Evolutionary conservation across 495 filamentous ascomycete species (phyloP).

Genomic region (Penicillium samsonianum): DNA sequence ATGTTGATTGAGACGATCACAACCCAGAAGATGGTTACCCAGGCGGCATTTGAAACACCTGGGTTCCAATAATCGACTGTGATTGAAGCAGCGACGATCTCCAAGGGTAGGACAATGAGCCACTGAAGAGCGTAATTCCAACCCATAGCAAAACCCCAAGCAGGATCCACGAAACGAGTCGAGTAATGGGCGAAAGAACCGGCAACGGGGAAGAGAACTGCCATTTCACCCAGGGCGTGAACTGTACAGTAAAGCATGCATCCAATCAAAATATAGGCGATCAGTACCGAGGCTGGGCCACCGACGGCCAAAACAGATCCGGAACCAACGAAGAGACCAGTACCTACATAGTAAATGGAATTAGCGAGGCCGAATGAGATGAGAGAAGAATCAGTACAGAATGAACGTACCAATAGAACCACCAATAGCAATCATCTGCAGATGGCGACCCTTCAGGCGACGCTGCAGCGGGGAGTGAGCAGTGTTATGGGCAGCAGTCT

Average conservation of each 20-base stretch:
- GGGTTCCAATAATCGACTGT: constrained; percentile 85
- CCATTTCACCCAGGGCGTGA: constrained; percentile 89
- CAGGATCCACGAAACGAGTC: constrained; percentile 88
- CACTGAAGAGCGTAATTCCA: constrained; percentile 98
- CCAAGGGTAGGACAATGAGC: constrained; percentile 83
- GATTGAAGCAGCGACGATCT: constrained; percentile 87
- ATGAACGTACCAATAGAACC: constrained; percentile 87
- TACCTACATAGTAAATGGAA: constrained; percentile 53
- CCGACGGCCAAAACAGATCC: constrained; percentile 75
- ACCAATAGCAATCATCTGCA: constrained; percentile 97
- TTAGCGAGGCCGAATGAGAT: constrained; percentile 1
- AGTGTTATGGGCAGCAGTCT: constrained; percentile 70
- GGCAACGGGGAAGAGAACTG: constrained; percentile 86
- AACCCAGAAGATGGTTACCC: constrained; percentile 80
- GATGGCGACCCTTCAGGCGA: constrained; percentile 76
- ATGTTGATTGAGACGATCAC: constrained; percentile 79
- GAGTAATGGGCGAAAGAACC: constrained; percentile 93
- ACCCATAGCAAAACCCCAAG: constrained; percentile 98
- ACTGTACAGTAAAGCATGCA: constrained; percentile 90
- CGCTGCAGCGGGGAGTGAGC: constrained; percentile 76
- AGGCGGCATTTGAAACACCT: constrained; percentile 67
- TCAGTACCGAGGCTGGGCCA: constrained; percentile 81
- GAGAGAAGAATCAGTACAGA: neutral
- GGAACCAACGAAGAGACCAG: constrained; percentile 88
- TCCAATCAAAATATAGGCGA: constrained; percentile 81